Evolutionary conservation across 2,329 filamentous ascomycete genomes (phyloP).

Genomic region (Fusarium floridanum): DNA sequence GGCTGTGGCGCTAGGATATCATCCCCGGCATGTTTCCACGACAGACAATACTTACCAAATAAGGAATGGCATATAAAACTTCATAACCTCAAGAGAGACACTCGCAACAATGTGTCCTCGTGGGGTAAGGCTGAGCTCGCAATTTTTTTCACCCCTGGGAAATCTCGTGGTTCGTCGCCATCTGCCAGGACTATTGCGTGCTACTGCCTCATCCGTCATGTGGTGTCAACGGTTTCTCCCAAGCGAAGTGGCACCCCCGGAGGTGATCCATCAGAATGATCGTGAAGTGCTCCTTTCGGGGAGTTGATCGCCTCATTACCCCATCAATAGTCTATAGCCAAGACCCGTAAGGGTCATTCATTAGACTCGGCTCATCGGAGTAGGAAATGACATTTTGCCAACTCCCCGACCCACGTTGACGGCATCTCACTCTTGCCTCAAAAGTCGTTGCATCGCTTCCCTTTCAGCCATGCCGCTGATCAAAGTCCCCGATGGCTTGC

Average conservation of each 20-base stretch:
- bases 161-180: constrained; percentile 1
- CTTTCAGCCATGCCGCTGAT: neutral
- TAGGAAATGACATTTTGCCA: neutral
- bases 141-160: neutral
- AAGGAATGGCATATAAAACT: neutral
- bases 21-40: neutral
- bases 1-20: neutral
- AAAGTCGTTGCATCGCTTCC: neutral
- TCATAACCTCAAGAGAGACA: neutral
- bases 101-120: neutral
- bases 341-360: neutral
- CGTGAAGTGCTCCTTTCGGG: constrained; percentile 20
- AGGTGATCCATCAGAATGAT: constrained; percentile 1
- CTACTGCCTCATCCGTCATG: neutral
- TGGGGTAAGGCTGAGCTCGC: constrained; percentile 9
- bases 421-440: too few species aligned
- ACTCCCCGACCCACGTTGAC: neutral
- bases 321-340: constrained; percentile 17
- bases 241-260: neutral
- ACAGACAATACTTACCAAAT: neutral
- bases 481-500: constrained; percentile 6
- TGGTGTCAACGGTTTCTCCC: neutral
- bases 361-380: neutral
- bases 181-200: constrained; percentile 10
- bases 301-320: constrained; percentile 29